Base-by-base conservation (phyloP, 2,329 filamentous ascomycete genomes). In the Fusarium mexicanum region DNA sequence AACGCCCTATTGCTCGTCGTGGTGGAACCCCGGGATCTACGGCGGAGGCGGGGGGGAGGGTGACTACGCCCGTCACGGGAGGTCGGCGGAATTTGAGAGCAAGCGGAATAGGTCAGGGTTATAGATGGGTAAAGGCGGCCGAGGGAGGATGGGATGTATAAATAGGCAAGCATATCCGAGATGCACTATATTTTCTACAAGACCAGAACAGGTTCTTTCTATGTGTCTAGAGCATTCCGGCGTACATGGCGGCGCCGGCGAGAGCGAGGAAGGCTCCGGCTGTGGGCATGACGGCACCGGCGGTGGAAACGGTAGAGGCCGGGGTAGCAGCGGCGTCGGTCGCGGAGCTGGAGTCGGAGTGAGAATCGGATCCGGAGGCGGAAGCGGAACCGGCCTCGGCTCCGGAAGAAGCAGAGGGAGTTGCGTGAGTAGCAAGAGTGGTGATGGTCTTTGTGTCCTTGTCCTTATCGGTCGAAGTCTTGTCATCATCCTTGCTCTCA, bases 211-310 rank as follows among this genome's bases (percentile, higher is more conserved):
- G 11, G 29, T 55, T 50, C 22, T 35, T 5, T 51, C 38, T 38
- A 46, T 18, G 6, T 46, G 55, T 54, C 59, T 76, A 81, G 48
- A 81, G 40, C 46, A 81, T 63, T 33, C 77, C 80, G 53, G 74
- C 69, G 50, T 75, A 78, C 55, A 77, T 79, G 26, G 74, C 80
- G 44, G 78, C 76, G 46, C 79, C 80, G 50, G 78, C 80, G 50
- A 80, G 46, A 38, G 80, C 79, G 24, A 81, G 59, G 31, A 78
- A 61, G 35, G 77, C 76, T 17, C 57, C 78, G 46, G 74, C 76
- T 31, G 79, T 77, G 31, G 78, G 68, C 70, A 76, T 69, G 40
- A 67, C 75, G 31, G 78, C 76, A 26, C 75, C 76, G 47, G 67
- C 74, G 47, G 76, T 76, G 47, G 75, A 73, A 59, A 71, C 61